Base-by-base conservation (phyloP, 1,139 yeast genomes). In the Scheffersomyces insectosa region DNA sequence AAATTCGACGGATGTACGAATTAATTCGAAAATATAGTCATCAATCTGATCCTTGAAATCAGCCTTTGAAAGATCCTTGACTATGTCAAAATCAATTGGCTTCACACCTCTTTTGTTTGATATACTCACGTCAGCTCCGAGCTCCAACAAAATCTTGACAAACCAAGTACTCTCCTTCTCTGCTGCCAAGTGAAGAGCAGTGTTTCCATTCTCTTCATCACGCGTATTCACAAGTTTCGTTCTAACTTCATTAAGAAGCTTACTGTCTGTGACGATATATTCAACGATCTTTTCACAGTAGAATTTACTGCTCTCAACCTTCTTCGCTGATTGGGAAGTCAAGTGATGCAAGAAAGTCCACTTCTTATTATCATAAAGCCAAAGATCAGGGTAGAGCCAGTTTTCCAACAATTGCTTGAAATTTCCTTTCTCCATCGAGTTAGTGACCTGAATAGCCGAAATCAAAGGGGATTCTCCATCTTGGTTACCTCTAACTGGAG, bases 171-270 rank as follows among this genome's bases (percentile, higher is more conserved):
- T 85, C 28, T 96, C 97, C 41, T 85, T 78, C 57, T 96, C 84
- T 0, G 96, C 95, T 0, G 98, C 97, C 46, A 90, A 80, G 61
- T 91, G 96, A 45, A 93, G 71, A 42, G 93, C 83, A 0, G 96
- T 89, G 58, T 91, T 96, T 33, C 98, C 99, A 53, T 85, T 84
- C 15, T 54, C 56, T 40, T 81, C 74, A 60, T 91, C 98, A 51
- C 84, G 86, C 2, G 83, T 77, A 59, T 91, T 88, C 25, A 90
- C 81, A 42, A 90, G 75, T 37, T 82, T 81, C 11, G 71, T 66
- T 62, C 85, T 78, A 49, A 89, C 81, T 53, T 81, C 76, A n/a
- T 79, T 74, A 41, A 91, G 70, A 28, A 77, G 70, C 38, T 77
- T 68, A 38, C 80, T 72, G 47, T 70, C 70, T 45, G 52, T 33